Conservation (phyloP, 1,139 yeast genomes). For the Komagataea norvegica region DNA sequence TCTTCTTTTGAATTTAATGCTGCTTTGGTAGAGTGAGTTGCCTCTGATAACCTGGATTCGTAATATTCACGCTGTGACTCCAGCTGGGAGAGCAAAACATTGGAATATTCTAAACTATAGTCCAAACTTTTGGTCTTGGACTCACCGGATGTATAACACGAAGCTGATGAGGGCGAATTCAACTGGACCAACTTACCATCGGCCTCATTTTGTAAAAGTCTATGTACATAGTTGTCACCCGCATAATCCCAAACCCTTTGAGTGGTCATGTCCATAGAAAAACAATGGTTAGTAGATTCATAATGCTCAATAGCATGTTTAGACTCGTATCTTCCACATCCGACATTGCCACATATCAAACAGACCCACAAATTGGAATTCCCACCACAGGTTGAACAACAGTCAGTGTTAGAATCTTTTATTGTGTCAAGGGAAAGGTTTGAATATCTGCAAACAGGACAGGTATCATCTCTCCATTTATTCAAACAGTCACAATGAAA, state of each 20-base stretch:
- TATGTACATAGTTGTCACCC: slow-evolving; percentile 86
- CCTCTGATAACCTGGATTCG: slow-evolving; percentile 52
- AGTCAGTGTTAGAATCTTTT: slow-evolving; percentile 26
- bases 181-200: slow-evolving; percentile 84
- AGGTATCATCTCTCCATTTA: slow-evolving; percentile 86
- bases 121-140: slow-evolving; percentile 40
- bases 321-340: slow-evolving; percentile 86
- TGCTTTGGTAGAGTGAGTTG: not conserved
- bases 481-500: slow-evolving; percentile 87
- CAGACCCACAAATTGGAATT: slow-evolving; percentile 83
- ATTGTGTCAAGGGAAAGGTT: slow-evolving; percentile 28
- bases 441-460: slow-evolving; percentile 89
- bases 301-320: slow-evolving; percentile 87
- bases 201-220: slow-evolving; percentile 75
- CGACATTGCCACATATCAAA: slow-evolving; percentile 80
- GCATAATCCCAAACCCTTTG: slow-evolving; percentile 97
- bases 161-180: slow-evolving; percentile 27
- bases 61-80: slow-evolving; percentile 89
- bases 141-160: slow-evolving; percentile 15
- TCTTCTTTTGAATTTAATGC: slow-evolving; percentile 33
- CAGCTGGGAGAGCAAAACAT: slow-evolving; percentile 69
- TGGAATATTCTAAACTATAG: slow-evolving; percentile 74
- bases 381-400: slow-evolving; percentile 52
- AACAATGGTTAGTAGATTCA: slow-evolving; percentile 75
- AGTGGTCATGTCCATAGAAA: slow-evolving; percentile 81